Conservation (phyloP, 1,284 basidiomycete genomes). For the Cryptococcus maquisensis region DNA sequence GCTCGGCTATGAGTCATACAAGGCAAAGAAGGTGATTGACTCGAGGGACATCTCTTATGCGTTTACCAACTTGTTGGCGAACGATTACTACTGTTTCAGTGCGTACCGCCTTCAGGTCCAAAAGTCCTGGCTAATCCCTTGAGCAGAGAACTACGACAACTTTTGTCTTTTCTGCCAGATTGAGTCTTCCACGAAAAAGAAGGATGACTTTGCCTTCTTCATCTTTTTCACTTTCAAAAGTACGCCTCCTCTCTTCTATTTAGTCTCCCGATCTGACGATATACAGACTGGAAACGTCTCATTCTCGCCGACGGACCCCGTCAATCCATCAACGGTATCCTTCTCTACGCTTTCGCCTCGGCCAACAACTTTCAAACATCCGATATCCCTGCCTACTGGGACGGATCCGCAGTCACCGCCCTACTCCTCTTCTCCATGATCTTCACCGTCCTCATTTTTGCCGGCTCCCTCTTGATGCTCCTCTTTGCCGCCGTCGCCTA, state of each 20-base stretch:
- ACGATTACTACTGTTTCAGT: constrained; percentile 91
- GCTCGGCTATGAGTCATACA: constrained; percentile 85
- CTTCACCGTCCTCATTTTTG: constrained; percentile 84
- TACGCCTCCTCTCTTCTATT: constrained; percentile 46
- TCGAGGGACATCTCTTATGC: constrained; percentile 95
- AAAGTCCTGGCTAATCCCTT: constrained; percentile 5
- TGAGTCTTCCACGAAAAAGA: constrained; percentile 88
- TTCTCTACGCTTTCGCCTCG: constrained; percentile 84
- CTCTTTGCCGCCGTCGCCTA: constrained; percentile 82
- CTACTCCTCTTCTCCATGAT: constrained; percentile 81
- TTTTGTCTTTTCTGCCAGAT: constrained; percentile 98
- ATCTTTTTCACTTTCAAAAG: constrained; percentile 99
- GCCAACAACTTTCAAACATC: constrained; percentile 62
- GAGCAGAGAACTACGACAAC: constrained; percentile 82
- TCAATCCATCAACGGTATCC: constrained; percentile 92
- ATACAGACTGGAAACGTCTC: constrained; percentile 86
- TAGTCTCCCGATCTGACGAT: background rate
- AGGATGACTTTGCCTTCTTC: constrained; percentile 97
- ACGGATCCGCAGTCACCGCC: constrained; percentile 63
- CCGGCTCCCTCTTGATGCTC: constrained; percentile 74
- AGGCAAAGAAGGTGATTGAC: constrained; percentile 86
- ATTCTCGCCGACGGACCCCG: constrained; percentile 94
- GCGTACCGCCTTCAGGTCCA: constrained; percentile 43
- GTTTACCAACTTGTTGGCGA: constrained; percentile 95
- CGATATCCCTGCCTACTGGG: constrained; percentile 61